Evolutionary conservation across 495 filamentous ascomycete species (phyloP), one percentile per base, ranked within the genome.

Genomic region (Xylaria longipes): DNA sequence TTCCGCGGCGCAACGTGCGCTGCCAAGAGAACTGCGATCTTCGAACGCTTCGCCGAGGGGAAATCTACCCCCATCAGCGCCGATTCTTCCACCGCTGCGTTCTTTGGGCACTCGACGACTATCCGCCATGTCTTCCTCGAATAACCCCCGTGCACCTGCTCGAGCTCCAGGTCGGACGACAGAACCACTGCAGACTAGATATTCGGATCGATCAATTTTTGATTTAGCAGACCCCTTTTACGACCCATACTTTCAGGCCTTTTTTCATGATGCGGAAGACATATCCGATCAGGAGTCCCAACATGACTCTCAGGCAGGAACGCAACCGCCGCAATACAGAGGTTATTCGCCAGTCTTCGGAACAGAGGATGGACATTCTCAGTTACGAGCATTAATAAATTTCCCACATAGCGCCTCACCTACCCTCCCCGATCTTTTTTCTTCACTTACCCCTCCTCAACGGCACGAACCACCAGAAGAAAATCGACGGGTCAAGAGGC

Each of bases 401-500:
- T 83, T 77, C 22, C 74, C 75, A 12, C 74, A 74, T 39, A 61
- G 29, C 77, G 20, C 64, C 64, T 83, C 50, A 76, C 82, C 70
- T 66, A 58, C 71, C 1, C 67, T 74, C 1, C 72, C 71, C 27
- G 64, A 71, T 20, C 69, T 79, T 25, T 73, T 74, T 15, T 68
- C 74, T 15, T 75, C 82, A 46, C 74, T 77, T 20, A 73, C 78
- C 3, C 63, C 76, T 6, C 75, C 76, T 9, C 75, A 76, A 35
- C 65, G 63, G 37, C 77, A 78, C 20, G 83, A 85, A 35, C 57
- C 77, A 31, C 67, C 74, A 35, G 86, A 83, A 69, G 83, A 86
- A 62, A 83, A 80, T 69, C 86, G 86, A 66, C 81, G 89, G 57
- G 73, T 80, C 62, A 97, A 97, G 79, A 88, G 94, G 45, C 87